Evolutionary conservation across 192 early-diverging fungal genomes (phyloP).

Genomic region (Thoreauomyces humboldtii): DNA sequence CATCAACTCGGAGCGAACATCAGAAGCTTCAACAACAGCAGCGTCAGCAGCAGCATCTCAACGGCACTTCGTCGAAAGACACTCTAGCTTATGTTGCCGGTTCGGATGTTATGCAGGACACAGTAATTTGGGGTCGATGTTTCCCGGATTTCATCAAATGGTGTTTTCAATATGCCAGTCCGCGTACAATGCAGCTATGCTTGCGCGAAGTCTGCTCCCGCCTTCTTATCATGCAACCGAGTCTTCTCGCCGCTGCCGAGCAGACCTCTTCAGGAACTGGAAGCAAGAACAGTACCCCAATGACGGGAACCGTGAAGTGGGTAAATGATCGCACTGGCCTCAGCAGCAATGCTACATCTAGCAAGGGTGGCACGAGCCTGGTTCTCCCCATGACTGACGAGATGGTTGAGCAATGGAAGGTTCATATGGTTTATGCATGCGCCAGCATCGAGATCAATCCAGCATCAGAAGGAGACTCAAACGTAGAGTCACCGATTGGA

Average conservation of each 20-base stretch:
- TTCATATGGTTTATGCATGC: constrained; percentile 69
- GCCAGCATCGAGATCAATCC: constrained; percentile 57
- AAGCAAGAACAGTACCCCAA: constrained; percentile 43
- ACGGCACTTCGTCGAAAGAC: constrained; percentile 34
- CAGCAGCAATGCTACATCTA: neutral
- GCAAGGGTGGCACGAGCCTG: neutral
- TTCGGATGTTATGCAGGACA: constrained; percentile 55
- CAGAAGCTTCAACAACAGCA: constrained; percentile 37
- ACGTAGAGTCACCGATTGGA: neutral
- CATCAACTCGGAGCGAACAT: constrained; percentile 20
- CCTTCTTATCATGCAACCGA: constrained; percentile 61
- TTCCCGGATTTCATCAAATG: constrained; percentile 65
- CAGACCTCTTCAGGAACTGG: constrained; percentile 39
- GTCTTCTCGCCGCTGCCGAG: constrained; percentile 56
- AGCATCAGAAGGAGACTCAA: neutral
- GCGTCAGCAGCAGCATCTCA: constrained; percentile 32
- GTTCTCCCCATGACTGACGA: constrained; percentile 39
- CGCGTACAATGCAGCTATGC: constrained; percentile 41
- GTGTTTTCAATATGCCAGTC: constrained; percentile 55
- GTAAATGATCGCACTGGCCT: constrained; percentile 17
- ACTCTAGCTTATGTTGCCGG: constrained; percentile 59
- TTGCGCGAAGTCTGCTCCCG: constrained; percentile 59
- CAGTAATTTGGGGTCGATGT: constrained; percentile 64
- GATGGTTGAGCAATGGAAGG: constrained; percentile 73
- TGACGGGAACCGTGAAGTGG: constrained; percentile 22